phyloP scores from a whole-genome alignment of 1,284 basidiomycete species.

The Tilletiaria anomala region DNA sequence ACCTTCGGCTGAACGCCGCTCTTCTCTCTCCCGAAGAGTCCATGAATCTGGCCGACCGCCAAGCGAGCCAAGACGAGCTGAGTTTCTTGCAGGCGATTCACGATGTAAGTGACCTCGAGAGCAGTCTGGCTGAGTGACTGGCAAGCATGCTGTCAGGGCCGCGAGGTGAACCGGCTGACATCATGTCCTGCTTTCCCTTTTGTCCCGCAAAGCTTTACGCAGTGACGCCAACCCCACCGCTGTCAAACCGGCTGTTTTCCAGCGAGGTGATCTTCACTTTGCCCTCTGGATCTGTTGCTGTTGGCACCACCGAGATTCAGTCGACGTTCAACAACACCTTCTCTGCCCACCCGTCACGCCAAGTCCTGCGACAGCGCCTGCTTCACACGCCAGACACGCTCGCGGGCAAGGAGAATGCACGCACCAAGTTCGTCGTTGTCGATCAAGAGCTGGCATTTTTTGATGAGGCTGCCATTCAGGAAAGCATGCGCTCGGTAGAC shows the following conservation, averaged over 20 bases:
- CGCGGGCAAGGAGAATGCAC: too few relatives aligned
- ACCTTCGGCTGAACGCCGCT: slow-evolving; percentile 33
- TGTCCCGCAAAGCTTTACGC: neutral
- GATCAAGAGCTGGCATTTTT: slow-evolving; percentile 1
- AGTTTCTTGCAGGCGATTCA: slow-evolving; percentile 17
- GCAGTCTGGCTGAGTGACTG: too few relatives aligned
- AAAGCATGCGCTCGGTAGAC: too few relatives aligned
- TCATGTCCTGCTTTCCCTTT: neutral
- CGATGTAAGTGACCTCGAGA: slow-evolving; percentile 14
- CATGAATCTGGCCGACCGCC: slow-evolving; percentile 33
- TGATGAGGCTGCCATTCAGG: too few relatives aligned
- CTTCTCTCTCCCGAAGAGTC: slow-evolving; percentile 35
- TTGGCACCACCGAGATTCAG: neutral
- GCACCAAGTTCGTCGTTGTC: slow-evolving; percentile 24
- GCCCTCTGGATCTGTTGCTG: neutral
- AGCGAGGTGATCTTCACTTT: slow-evolving; percentile 1
- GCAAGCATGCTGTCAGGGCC: too few relatives aligned
- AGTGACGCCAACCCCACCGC: slow-evolving; percentile 1
- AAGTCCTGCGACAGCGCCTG: slow-evolving; percentile 20
- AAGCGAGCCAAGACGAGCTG: slow-evolving; percentile 20
- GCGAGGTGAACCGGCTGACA: neutral
- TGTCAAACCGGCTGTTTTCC: neutral
- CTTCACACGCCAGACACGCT: slow-evolving; percentile 32
- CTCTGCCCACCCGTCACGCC: slow-evolving; percentile 1
- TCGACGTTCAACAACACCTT: neutral